Evolutionary conservation across 768 basidiomycete genomes (phyloP), one percentile per base, ranked within the genome.

Genomic region (Paxillus ammoniavirescens): DNA sequence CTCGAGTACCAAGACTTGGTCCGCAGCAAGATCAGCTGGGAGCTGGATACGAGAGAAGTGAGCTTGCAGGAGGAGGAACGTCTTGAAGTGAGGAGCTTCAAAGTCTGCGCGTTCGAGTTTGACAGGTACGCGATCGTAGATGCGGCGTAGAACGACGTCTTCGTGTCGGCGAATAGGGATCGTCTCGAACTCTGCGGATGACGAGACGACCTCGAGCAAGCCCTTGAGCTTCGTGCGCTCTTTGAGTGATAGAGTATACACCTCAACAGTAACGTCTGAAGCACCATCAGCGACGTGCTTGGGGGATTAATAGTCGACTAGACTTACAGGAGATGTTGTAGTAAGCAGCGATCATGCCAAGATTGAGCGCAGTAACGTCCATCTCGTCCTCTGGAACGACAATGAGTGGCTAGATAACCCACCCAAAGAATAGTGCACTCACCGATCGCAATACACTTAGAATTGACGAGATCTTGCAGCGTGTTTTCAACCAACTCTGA

Each of bases 271-370:
- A 53, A 96, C 90, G 70, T 97, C 93, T 88, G 65, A 62, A 35
- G 46, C 31, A 9, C 5, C 31, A 38, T 55, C n/a, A 55, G 40
- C 28, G 15, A 35, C 26, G 3, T n/a, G 5, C 30, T 18, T 14
- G 35, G n/a, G n/a, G 33, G 3, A 23, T 35, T 9, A 14, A 47
- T 10, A 21, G 3, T 2, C 2, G 26, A 37, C 46, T 21, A 14
- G 30, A 76, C 87, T 67, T 59, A 90, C 89, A 92, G 51, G 91
- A 93, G 40, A 94, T 94, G 64, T 93, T 92, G 70, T 93, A 96
- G 73, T 93, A 94, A 0, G 95, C 93, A 0, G 95, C 97, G 62
- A 99, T 98, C 94, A 98, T 97, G 53, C 97, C 97, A 36, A 98
- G 76, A 72, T 98, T 99, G 62, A 98, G 83, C 2, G 94, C 85